Conservation (phyloP, 495 filamentous ascomycete genomes). For the Pseudotulostoma volvatum region DNA sequence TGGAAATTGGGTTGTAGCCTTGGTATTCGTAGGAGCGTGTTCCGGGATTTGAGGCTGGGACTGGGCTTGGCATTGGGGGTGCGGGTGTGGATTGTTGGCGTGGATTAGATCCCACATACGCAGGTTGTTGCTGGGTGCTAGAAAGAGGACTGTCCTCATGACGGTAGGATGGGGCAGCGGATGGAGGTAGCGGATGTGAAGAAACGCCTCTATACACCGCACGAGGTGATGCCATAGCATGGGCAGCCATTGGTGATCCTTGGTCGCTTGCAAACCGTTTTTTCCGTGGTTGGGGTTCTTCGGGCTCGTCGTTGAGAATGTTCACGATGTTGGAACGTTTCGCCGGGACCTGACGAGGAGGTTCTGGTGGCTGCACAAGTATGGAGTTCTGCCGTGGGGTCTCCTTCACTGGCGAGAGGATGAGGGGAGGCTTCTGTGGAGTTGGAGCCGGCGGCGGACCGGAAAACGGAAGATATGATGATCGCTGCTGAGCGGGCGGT, state of each 20-base stretch:
- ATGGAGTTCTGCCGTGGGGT: slow-evolving; percentile 19
- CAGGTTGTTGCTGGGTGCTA: neutral
- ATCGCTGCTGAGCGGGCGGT: slow-evolving; percentile 18
- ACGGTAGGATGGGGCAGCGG: slow-evolving; percentile 2
- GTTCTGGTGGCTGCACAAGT: slow-evolving; percentile 23
- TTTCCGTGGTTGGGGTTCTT: slow-evolving; percentile 37
- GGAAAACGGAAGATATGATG: slow-evolving; percentile 1
- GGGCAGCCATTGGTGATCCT: slow-evolving; percentile 9
- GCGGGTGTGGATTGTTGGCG: slow-evolving; percentile 1
- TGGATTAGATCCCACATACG: slow-evolving; percentile 2
- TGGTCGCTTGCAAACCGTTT: slow-evolving; percentile 33
- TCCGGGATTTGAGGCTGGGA: neutral
- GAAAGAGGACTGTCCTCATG: slow-evolving; percentile 2
- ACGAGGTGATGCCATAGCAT: slow-evolving; percentile 13
- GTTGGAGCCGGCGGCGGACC: slow-evolving; percentile 1
- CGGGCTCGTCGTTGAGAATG: slow-evolving; percentile 41
- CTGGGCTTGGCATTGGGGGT: neutral
- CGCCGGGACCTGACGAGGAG: slow-evolving; percentile 31
- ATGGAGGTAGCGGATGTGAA: slow-evolving; percentile 13
- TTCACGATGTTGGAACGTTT: slow-evolving; percentile 45
- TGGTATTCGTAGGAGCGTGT: slow-evolving; percentile 25
- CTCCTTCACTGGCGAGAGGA: slow-evolving; percentile 29
- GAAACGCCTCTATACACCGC: slow-evolving; percentile 12
- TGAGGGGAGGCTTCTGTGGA: slow-evolving; percentile 10
- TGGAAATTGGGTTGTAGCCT: slow-evolving; percentile 15